phyloP scores from a whole-genome alignment of 345 rosid species.

The Acer saccharum region DNA sequence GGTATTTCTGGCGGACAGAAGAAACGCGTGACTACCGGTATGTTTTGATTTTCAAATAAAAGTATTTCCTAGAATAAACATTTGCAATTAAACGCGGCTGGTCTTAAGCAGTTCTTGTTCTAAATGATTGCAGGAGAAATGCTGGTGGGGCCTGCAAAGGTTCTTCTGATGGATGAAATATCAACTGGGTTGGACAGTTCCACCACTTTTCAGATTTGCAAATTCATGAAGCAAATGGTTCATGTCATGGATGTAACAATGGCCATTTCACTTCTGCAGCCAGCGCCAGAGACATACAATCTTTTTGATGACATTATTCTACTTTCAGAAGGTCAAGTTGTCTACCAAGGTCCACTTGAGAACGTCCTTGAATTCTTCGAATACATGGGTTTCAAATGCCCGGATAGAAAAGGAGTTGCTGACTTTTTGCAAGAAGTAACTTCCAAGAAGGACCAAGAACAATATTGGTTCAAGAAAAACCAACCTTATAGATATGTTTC shows the following conservation, averaged over 20 bases:
- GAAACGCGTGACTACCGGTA: conserved; percentile 88
- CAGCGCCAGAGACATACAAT: conserved; percentile 76
- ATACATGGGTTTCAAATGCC: conserved; percentile 73
- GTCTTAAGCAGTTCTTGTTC: no score
- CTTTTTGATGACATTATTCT: conserved; percentile 78
- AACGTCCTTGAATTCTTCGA: conserved; percentile 68
- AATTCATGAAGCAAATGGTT: conserved; percentile 67
- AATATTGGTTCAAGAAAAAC: conserved; percentile 60
- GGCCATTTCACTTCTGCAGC: conserved; percentile 77
- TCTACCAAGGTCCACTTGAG: conserved; percentile 75
- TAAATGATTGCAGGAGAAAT: conserved; percentile 65
- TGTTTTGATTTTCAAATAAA: background rate
- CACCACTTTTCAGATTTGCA: conserved; percentile 76
- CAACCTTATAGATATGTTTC: conserved; percentile 55
- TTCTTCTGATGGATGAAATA: conserved; percentile 89
- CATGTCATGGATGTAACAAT: conserved; percentile 66
- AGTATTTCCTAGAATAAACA: no score
- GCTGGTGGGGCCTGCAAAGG: conserved; percentile 94
- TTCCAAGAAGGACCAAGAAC: conserved; percentile 78
- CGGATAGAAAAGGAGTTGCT: conserved; percentile 71
- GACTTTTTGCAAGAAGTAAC: conserved; percentile 83
- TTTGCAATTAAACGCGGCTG: no score
- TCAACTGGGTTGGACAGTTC: conserved; percentile 92
- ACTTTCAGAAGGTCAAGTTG: conserved; percentile 66
- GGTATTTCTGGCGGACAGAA: conserved; percentile 88